Percentiles rank a stretch among this genome's conserved stretches.
Evolutionary conservation across 192 early-diverging fungal species (phyloP).

Genomic region (Umbelopsis vinacea): DNA sequence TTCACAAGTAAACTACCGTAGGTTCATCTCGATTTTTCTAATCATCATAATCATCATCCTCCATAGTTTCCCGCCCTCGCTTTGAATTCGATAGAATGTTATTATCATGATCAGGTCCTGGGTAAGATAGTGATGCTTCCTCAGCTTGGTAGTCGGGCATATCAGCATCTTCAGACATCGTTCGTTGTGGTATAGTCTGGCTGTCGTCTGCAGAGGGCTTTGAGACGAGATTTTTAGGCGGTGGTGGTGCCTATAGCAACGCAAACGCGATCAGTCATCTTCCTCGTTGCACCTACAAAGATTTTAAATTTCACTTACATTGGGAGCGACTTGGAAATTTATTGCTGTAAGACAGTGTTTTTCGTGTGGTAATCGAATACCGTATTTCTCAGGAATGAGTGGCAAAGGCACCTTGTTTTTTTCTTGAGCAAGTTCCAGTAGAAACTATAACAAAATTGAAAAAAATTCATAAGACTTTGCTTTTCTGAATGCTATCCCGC

Average conservation of each 20-base stretch:
- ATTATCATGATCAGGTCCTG: neutral
- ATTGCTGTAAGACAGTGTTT: constrained; percentile 75
- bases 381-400: constrained; percentile 78
- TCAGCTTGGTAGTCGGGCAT: constrained; percentile 14
- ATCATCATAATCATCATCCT: constrained; percentile 40
- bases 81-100: constrained; percentile 9
- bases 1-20: neutral
- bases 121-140: neutral
- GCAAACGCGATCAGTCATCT: neutral
- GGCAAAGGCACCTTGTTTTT: constrained; percentile 79
- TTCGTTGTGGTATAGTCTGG: constrained; percentile 19
- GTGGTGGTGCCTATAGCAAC: constrained; percentile 34
- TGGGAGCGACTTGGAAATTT: constrained; percentile 79
- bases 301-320: constrained; percentile 38
- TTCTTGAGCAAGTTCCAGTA: constrained; percentile 75
- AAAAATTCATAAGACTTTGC: neutral
- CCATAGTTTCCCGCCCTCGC: constrained; percentile 31
- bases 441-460: constrained; percentile 61
- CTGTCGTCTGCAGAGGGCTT: neutral
- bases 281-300: no score
- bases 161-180: constrained; percentile 23
- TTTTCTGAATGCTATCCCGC: neutral
- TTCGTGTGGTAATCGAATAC: constrained; percentile 76
- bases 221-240: constrained; percentile 23
- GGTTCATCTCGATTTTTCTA: neutral